A percentile compares a stretch with the other conserved stretches of the same genome.
Evolutionary conservation across 2,329 filamentous ascomycete genomes (phyloP).

Genomic region (Fusarium protoensiforme): DNA sequence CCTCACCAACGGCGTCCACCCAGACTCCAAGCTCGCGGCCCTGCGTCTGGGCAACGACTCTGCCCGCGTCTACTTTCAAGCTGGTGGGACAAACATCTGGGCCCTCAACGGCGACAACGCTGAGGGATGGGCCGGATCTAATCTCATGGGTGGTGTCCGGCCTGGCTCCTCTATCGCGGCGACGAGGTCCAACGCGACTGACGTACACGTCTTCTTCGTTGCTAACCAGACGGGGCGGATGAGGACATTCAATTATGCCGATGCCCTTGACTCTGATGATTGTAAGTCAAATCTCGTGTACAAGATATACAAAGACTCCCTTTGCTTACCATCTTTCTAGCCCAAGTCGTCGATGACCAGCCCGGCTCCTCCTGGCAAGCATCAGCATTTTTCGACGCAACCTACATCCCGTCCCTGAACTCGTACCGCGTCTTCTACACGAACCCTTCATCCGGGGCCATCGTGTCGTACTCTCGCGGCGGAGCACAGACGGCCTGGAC

Average conservation of each 20-base stretch:
- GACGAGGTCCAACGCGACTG: conserved; percentile 5
- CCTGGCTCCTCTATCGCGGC: conserved; percentile 25
- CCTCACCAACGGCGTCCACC: conserved; percentile 19
- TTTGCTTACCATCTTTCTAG: neutral
- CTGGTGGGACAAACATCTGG: conserved; percentile 20
- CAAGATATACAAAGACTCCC: neutral
- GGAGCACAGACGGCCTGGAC: neutral
- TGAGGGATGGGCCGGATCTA: conserved; percentile 11
- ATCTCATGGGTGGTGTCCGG: conserved; percentile 1
- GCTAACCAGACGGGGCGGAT: conserved; percentile 12
- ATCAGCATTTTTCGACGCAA: conserved; percentile 14
- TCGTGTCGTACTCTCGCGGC: conserved; percentile 21
- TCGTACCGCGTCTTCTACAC: conserved; percentile 30
- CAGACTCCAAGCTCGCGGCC: conserved; percentile 27
- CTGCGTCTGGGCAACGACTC: conserved; percentile 17
- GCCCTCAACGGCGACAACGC: conserved; percentile 10
- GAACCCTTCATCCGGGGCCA: conserved; percentile 14
- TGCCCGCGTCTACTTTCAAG: conserved; percentile 31
- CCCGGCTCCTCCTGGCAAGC: conserved; percentile 21
- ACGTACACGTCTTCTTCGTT: conserved; percentile 28
- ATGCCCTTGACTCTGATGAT: neutral
- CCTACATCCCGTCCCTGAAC: conserved; percentile 15
- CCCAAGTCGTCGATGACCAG: conserved; percentile 9
- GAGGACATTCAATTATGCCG: conserved; percentile 12
- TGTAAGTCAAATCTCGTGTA: neutral